Conservation (phyloP, 345 rosid species). For the Murraya koenigii region DNA sequence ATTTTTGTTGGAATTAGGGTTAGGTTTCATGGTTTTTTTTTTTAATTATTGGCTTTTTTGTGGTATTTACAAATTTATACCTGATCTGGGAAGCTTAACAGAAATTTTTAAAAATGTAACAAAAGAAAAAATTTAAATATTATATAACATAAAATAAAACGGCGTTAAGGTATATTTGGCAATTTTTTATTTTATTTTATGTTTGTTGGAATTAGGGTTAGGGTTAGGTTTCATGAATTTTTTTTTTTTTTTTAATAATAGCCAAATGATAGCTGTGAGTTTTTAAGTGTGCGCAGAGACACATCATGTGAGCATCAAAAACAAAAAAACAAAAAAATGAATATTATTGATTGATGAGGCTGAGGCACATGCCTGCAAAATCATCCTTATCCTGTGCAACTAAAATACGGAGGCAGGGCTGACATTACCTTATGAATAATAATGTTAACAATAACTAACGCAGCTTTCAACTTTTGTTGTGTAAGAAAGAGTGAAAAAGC, state of each 20-base stretch:
- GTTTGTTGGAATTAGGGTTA: background rate
- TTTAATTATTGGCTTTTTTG: too few relatives aligned
- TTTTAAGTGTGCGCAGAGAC: background rate
- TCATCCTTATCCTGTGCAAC: background rate
- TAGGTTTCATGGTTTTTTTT: too few relatives aligned
- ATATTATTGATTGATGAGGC: too few relatives aligned
- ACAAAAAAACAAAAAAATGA: background rate
- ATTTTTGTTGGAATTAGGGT: too few relatives aligned
- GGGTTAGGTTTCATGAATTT: background rate
- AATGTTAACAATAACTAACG: background rate
- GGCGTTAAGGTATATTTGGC: too few relatives aligned
- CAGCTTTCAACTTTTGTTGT: slow-evolving; percentile 3
- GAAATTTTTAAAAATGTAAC: too few relatives aligned
- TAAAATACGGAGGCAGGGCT: background rate
- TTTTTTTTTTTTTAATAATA: background rate
- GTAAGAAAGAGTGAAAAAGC: background rate
- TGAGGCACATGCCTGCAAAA: background rate
- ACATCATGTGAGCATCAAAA: slow-evolving; percentile 5
- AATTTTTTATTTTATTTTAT: too few relatives aligned
- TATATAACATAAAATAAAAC: too few relatives aligned
- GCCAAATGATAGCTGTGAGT: background rate
- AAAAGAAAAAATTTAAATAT: too few relatives aligned
- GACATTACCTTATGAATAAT: background rate
- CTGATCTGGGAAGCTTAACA: too few relatives aligned
- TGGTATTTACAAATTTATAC: too few relatives aligned